These are phyloP conservation scores for Trypanosoma vivax DNA, from an alignment of 208 protist species.

Conservation along the genomic window DNA sequence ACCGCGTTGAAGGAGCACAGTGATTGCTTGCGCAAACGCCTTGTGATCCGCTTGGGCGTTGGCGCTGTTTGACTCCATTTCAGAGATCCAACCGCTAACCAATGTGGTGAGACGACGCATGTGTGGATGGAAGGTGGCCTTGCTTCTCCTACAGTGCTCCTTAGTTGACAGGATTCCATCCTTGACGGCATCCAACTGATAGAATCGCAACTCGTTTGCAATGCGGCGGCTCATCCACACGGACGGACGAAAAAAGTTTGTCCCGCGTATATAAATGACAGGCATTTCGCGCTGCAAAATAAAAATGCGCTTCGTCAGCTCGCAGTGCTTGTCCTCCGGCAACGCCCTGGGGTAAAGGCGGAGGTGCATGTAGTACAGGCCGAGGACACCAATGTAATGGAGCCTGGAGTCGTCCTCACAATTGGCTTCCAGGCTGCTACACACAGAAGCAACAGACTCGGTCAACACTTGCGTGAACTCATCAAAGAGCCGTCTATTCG, in stretches of 20 bases:
- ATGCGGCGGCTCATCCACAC: conserved; percentile 27
- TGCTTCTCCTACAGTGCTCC: conserved; percentile 13
- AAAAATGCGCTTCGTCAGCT: conserved; percentile 32
- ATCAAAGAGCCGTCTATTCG: conserved; percentile 43
- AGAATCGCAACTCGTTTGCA: conserved; percentile 9
- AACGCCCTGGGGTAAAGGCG: conserved; percentile 29
- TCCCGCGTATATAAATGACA: conserved; percentile 31
- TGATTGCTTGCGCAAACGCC: conserved; percentile 27
- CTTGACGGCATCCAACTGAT: conserved; percentile 24
- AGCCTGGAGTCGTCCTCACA: conserved; percentile 34
- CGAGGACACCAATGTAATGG: conserved; percentile 54
- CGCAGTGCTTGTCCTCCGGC: neutral
- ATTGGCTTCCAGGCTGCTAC: conserved; percentile 17
- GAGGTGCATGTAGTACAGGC: conserved; percentile 58
- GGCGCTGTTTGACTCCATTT: conserved; percentile 40
- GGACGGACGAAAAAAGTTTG: conserved; percentile 13
- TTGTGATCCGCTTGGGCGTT: conserved; percentile 25
- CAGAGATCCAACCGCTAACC: conserved; percentile 28
- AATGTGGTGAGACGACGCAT: conserved; percentile 29
- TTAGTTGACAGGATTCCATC: conserved; percentile 17
- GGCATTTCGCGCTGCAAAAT: conserved; percentile 33
- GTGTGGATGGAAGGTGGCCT: conserved; percentile 14
- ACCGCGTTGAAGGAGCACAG: conserved; percentile 61
- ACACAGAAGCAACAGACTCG: conserved; percentile 17
- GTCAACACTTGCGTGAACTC: conserved; percentile 51